Evolutionary conservation across 2,329 filamentous ascomycete genomes (phyloP).

Genomic region (Botrytis pseudocinerea): DNA sequence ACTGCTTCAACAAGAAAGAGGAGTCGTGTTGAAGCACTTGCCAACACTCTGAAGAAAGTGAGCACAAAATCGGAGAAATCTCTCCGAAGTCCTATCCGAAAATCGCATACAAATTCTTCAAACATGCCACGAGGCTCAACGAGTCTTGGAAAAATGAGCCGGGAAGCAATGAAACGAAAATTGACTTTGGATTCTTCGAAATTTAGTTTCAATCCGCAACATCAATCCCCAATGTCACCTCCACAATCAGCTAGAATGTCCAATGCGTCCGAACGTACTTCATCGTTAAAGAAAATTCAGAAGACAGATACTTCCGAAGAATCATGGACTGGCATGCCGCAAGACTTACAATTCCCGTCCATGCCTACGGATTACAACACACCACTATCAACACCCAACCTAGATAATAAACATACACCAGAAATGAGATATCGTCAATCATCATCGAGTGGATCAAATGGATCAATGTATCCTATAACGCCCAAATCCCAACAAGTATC

Average conservation of each 20-base stretch:
- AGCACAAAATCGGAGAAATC: slow-evolving; percentile 36
- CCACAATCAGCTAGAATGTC: slow-evolving; percentile 47
- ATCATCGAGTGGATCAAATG: slow-evolving; percentile 24
- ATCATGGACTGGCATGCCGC: slow-evolving; percentile 34
- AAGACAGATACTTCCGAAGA: slow-evolving; percentile 41
- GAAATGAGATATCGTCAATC: slow-evolving; percentile 30
- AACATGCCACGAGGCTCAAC: slow-evolving; percentile 39
- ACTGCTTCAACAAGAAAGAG: slow-evolving; percentile 29
- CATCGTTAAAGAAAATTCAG: slow-evolving; percentile 22
- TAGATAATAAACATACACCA: slow-evolving; percentile 31
- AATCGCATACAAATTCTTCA: slow-evolving; percentile 38
- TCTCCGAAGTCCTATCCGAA: slow-evolving; percentile 45
- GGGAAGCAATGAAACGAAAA: slow-evolving; percentile 50
- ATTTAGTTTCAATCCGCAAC: slow-evolving; percentile 50
- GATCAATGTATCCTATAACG: slow-evolving; percentile 31
- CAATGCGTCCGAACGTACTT: slow-evolving; percentile 22
- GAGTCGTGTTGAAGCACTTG: slow-evolving; percentile 46
- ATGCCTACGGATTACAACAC: slow-evolving; percentile 29
- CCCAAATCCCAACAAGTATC: slow-evolving; percentile 33
- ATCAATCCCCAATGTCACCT: slow-evolving; percentile 47
- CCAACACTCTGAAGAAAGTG: slow-evolving; percentile 46
- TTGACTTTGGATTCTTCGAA: slow-evolving; percentile 46
- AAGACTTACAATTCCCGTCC: slow-evolving; percentile 36
- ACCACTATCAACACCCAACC: slow-evolving; percentile 34
- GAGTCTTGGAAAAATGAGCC: slow-evolving; percentile 42